Conservation (phyloP, 148 eudicot species). For the Chenopodium quinoa region DNA sequence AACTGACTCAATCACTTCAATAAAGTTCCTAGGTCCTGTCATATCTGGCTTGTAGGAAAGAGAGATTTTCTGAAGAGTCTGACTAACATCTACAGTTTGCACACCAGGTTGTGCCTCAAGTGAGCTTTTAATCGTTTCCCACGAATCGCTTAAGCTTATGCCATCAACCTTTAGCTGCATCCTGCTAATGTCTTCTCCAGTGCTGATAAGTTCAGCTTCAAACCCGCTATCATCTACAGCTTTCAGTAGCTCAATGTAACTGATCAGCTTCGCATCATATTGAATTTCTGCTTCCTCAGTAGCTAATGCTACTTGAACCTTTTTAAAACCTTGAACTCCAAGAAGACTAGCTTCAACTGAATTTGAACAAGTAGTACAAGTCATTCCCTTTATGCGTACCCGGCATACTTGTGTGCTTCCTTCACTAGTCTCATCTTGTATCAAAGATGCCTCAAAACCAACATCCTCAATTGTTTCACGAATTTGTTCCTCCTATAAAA, state of each 20-base stretch:
- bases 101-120: slow-evolving; percentile 78
- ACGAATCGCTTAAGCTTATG: slow-evolving; percentile 38
- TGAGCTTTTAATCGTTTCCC: slow-evolving; percentile 50
- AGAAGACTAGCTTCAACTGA: slow-evolving; percentile 63
- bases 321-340: slow-evolving; percentile 58
- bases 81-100: slow-evolving; percentile 48
- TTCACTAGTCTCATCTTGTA: slow-evolving; percentile 47
- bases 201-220: slow-evolving; percentile 65
- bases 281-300: slow-evolving; percentile 79
- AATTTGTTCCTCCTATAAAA: slow-evolving; percentile 43
- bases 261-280: slow-evolving; percentile 62
- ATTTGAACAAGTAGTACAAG: slow-evolving; percentile 80
- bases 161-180: slow-evolving; percentile 69
- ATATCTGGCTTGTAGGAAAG: slow-evolving; percentile 71
- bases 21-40: slow-evolving; percentile 78
- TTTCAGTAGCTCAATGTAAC: slow-evolving; percentile 45
- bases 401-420: slow-evolving; percentile 56
- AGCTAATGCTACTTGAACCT: slow-evolving; percentile 80
- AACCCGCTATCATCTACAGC: slow-evolving; percentile 69
- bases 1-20: slow-evolving; percentile 65
- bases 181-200: slow-evolving; percentile 70
- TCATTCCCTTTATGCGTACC: slow-evolving; percentile 72
- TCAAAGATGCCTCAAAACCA: slow-evolving; percentile 63
- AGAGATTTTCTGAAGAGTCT: slow-evolving; percentile 47
- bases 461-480: slow-evolving; percentile 54